phyloP scores from a whole-genome alignment of 371 early-diverging fungal species.

The Saksenaea oblongispora region DNA sequence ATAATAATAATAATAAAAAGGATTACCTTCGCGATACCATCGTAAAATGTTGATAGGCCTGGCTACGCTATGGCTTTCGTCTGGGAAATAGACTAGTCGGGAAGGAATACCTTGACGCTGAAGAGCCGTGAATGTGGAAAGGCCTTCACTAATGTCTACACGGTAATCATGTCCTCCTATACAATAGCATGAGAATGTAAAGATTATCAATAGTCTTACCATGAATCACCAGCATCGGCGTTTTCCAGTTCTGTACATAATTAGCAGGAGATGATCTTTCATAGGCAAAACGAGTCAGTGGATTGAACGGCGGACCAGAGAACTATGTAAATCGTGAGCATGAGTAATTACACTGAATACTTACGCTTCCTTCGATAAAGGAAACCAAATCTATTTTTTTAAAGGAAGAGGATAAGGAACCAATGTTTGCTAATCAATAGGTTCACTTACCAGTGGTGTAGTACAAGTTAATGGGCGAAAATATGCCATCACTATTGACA shows the following conservation, averaged over 20 bases:
- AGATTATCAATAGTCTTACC: constrained; percentile 38
- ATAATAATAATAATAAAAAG: too few relatives aligned
- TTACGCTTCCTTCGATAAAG: constrained; percentile 75
- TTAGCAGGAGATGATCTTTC: constrained; percentile 74
- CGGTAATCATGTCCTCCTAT: constrained; percentile 64
- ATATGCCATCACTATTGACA: constrained; percentile 86
- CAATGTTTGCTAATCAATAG: not conserved
- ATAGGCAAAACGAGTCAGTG: constrained; percentile 55
- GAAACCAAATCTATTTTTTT: constrained; percentile 67
- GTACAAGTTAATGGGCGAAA: constrained; percentile 63
- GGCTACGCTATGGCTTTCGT: constrained; percentile 80
- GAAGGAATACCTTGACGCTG: constrained; percentile 75
- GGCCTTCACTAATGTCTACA: constrained; percentile 67
- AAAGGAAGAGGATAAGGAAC: not conserved
- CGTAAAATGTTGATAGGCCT: constrained; percentile 77
- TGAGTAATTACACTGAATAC: not conserved
- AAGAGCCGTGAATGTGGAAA: constrained; percentile 79
- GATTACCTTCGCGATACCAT: constrained; percentile 71
- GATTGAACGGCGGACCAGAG: constrained; percentile 67
- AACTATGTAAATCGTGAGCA: constrained; percentile 30
- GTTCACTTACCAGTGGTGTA: constrained; percentile 55
- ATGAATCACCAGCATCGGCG: constrained; percentile 82
- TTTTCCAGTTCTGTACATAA: constrained; percentile 76
- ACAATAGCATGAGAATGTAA: not conserved
- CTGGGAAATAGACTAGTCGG: constrained; percentile 77